Percentiles rank a stretch among this genome's conserved stretches.
Conservation (phyloP, 2,329 filamentous ascomycete genomes). For the Stagonosporopsis cucurbitacearum region DNA sequence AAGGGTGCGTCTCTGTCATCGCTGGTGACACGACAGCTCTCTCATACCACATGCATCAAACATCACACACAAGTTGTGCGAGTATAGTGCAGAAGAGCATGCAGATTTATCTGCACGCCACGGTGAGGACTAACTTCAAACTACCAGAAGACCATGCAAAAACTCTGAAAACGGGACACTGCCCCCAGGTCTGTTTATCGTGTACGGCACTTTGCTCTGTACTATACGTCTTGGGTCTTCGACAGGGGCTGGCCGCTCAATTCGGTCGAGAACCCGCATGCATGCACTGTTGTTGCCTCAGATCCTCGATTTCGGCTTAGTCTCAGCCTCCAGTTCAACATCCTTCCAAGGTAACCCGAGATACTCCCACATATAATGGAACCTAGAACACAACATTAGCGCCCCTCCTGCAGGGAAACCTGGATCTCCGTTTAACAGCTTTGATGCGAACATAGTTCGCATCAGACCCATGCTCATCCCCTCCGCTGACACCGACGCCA, state of each 20-base stretch:
- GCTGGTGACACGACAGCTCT: conserved; percentile 24
- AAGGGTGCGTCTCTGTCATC: conserved; percentile 1
- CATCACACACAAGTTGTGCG: conserved; percentile 7
- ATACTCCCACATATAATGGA: conserved; percentile 72
- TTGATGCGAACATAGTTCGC: conserved; percentile 23
- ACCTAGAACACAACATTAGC: conserved; percentile 53
- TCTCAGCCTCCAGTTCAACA: conserved; percentile 53
- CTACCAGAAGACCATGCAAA: background rate
- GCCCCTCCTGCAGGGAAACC: background rate
- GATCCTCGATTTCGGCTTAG: conserved; percentile 38
- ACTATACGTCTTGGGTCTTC: background rate
- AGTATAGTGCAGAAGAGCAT: conserved; percentile 4
- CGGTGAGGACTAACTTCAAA: background rate
- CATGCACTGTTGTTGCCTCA: conserved; percentile 14
- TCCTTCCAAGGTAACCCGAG: conserved; percentile 67
- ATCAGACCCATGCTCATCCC: conserved; percentile 14
- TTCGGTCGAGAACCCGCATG: background rate
- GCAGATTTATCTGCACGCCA: background rate
- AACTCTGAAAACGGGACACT: background rate
- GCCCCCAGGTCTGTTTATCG: background rate
- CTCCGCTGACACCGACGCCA: conserved; percentile 16
- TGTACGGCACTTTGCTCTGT: background rate
- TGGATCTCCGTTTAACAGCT: conserved; percentile 14
- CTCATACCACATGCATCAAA: conserved; percentile 19
- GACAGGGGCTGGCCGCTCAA: background rate